Evolutionary conservation across 2,329 filamentous ascomycete genomes (phyloP), one percentile per base, ranked within the genome.

Genomic region (Stachybotrys echinatus): DNA sequence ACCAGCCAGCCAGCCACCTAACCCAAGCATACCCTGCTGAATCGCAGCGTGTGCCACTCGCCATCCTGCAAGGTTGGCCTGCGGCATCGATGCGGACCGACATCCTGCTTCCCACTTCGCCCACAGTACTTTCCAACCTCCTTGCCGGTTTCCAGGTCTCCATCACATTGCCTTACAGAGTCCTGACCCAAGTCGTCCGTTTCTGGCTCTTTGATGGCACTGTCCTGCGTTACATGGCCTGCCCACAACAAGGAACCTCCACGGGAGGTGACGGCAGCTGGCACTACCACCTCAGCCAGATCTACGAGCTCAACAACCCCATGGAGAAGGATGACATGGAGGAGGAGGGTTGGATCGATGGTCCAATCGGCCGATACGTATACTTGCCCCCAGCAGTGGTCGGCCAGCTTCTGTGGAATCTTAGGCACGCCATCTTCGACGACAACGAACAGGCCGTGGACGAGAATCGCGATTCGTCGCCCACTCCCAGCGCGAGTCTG

Each of bases 281-380:
- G 62, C 56, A 52, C 2, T 68, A 66, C 50, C 48, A 48, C 23
- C 51, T 68, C 18, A 44, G 51, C 2, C 68, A 84, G 56, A 70
- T 87, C 1, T 87, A 85, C 58, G 74, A 82, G 62, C 72, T 87
- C 22, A 84, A 84, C 57, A 76, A 85, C 59, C 77, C 82, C 0
- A 69, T 83, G 2, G 65, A 73, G 1, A 65, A 80, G 2, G 65
- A 70, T 0, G 68, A 75, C 48, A 79, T 85, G 69, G 73, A 72
- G 42, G 66, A 71, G 40, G 76, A 79, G 38, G 81, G 78, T 0
- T 83, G 81, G 77, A 60, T 83, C 0, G 67, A 72, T 5, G 65
- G 68, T 2, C 64, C 72, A 2, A 74, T 82, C n/a, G 67, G 71
- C 22, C 76, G 74, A 46, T 83, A 77, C 52, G 64, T 65, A 3